phyloP scores from a whole-genome alignment of 345 rosid genomes.

The Eucalyptus tenuipes region DNA sequence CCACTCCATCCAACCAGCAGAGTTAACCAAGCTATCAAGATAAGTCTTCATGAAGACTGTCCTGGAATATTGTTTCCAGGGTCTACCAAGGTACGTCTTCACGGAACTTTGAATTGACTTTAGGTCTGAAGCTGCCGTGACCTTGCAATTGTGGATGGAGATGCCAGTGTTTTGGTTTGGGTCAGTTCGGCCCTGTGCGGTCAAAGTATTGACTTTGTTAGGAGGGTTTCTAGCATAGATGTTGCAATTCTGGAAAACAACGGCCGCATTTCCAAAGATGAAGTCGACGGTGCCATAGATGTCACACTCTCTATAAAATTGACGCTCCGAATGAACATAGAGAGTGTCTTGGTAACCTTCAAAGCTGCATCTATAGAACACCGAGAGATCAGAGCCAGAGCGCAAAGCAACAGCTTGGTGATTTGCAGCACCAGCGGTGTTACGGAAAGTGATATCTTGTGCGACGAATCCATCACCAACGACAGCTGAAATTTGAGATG shows the following conservation, averaged over 20 bases:
- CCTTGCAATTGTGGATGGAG: constrained; percentile 35
- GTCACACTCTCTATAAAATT: constrained; percentile 49
- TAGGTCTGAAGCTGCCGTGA: constrained; percentile 33
- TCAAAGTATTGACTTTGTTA: constrained; percentile 22
- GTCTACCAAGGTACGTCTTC: constrained; percentile 38
- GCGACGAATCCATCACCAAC: constrained; percentile 55
- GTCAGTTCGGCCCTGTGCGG: constrained; percentile 44
- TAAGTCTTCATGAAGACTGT: constrained; percentile 28
- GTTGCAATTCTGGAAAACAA: constrained; percentile 41
- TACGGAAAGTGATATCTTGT: constrained; percentile 45
- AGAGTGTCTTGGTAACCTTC: constrained; percentile 62
- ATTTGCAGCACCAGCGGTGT: constrained; percentile 58
- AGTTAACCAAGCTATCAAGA: constrained; percentile 28
- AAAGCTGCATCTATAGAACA: constrained; percentile 48
- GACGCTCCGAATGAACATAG: constrained; percentile 43
- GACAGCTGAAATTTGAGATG: constrained; percentile 24
- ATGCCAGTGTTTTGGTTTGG: constrained; percentile 58
- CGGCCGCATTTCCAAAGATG: constrained; percentile 56
- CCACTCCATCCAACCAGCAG: constrained; percentile 51
- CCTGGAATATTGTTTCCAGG: constrained; percentile 39
- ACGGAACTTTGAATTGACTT: constrained; percentile 29
- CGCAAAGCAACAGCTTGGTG: constrained; percentile 66
- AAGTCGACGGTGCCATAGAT: constrained; percentile 51
- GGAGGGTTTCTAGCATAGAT: constrained; percentile 31
- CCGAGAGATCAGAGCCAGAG: constrained; percentile 57